Base-by-base conservation (phyloP, 257 asterid species). In the Henckelia pumila region DNA sequence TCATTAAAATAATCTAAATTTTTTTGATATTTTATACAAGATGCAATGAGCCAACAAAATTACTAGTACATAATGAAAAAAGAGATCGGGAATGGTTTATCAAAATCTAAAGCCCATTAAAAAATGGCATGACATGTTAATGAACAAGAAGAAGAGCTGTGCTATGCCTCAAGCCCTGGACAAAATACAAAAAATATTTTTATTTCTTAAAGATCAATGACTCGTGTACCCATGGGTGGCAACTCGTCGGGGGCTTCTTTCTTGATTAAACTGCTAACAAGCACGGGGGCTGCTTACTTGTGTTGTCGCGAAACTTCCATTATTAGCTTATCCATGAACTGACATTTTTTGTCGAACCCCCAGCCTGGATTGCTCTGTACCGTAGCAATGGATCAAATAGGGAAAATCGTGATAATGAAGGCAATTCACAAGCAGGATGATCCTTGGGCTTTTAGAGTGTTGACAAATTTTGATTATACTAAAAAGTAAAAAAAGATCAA, bases 311-410 rank as follows among this genome's bases (percentile, higher is more conserved):
- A 81, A 56, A 77, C 86, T 77, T 90, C 95, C 75, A 58, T 62
- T 23, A 85, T 80, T 40, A 86, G 82, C 84, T 86, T 90, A 81
- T 93, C 95, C 99, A 93, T 88, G 76, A 90, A 84, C 65, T 83
- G 83, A 71, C 92, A 88, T 82, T 93, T 93, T 86, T 88, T 90
- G 82, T 85, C 86, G 50, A 90, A 93, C 68, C 92, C 91, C 99
- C 99, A 90, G 0, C 97, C 97, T 30, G 97, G 88, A 74, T 93
- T 93, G 84, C 97, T 93, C 97, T 93, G 95, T 80, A 78, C 24
- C 20, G 30, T 22, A 62, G 19, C 20, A 50, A 73, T 68, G 63
- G 20, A 58, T 33, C 22, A 30, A 65, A 64, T 49, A 30, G 69
- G 55, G 49, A 55, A 61, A 49, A 59, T 24, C 47, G 56, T 32